A percentile compares a stretch with the other conserved stretches of the same genome.
These are phyloP conservation scores for Trametes cinnabarina DNA, from an alignment of 768 basidiomycete genomes.

Conservation along the genomic window DNA sequence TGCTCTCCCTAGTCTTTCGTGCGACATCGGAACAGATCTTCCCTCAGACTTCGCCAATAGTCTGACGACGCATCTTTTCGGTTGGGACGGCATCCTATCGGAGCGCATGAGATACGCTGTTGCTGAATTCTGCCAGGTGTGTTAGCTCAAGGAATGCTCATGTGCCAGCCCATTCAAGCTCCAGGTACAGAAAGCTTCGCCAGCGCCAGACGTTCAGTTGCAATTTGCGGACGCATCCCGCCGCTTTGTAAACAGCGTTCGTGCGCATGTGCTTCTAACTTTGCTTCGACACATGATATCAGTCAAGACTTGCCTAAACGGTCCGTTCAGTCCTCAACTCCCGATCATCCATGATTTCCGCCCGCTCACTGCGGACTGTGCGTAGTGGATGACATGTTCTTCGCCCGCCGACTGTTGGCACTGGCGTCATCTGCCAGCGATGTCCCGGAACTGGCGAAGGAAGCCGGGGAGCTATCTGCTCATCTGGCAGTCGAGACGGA, in stretches of 20 bases:
- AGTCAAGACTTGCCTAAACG: constrained; percentile 40
- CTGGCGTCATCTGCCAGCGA: constrained; percentile 55
- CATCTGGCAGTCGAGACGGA: constrained; percentile 33
- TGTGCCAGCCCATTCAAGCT: background rate
- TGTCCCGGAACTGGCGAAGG: constrained; percentile 35
- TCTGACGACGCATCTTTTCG: constrained; percentile 57
- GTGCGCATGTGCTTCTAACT: constrained; percentile 51
- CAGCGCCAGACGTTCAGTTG: constrained; percentile 39
- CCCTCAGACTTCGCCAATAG: constrained; percentile 49
- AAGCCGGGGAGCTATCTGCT: constrained; percentile 39
- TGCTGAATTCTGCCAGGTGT: constrained; percentile 45
- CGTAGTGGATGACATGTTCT: constrained; percentile 61
- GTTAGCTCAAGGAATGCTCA: constrained; percentile 19
- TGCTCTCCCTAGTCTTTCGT: constrained; percentile 29
- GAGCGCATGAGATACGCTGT: constrained; percentile 55
- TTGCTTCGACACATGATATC: constrained; percentile 57
- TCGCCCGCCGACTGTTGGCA: constrained; percentile 59
- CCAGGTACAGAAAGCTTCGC: constrained; percentile 46
- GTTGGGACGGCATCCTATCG: constrained; percentile 51
- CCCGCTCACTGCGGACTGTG: constrained; percentile 10
- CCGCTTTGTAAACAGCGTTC: constrained; percentile 36
- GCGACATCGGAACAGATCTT: constrained; percentile 36
- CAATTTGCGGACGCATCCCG: constrained; percentile 55
- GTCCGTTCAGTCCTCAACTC: constrained; percentile 34
- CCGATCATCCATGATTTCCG: constrained; percentile 3